These are phyloP conservation scores for Pichia cabralensis DNA, from an alignment of 805 yeast genomes.

Conservation along the genomic window DNA sequence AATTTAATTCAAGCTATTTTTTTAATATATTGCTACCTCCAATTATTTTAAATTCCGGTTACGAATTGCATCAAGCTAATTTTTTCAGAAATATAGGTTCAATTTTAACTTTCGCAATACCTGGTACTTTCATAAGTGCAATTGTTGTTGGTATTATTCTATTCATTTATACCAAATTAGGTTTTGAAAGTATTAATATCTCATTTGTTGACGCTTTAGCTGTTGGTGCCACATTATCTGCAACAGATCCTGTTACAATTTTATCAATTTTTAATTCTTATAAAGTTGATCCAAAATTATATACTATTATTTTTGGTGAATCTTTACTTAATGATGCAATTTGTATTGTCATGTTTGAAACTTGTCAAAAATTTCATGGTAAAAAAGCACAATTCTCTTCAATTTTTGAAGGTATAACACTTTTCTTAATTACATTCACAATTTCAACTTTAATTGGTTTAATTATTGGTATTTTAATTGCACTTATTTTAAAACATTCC, in stretches of 20 bases:
- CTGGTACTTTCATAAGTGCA: constrained; percentile 91
- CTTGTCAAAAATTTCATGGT: constrained; percentile 94
- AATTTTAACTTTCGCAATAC: constrained; percentile 88
- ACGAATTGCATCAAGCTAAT: constrained; percentile 91
- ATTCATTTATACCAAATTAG: constrained; percentile 84
- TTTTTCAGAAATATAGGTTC: constrained; percentile 89
- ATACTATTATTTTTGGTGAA: constrained; percentile 96
- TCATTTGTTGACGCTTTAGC: constrained; percentile 97
- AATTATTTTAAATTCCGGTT: constrained; percentile 90
- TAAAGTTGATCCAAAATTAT: constrained; percentile 94
- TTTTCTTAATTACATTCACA: constrained; percentile 88
- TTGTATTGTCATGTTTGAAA: constrained; percentile 97
- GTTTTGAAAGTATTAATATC: constrained; percentile 77
- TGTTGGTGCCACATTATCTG: constrained; percentile 95
- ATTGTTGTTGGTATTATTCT: constrained; percentile 82
- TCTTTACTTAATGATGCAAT: constrained; percentile 93
- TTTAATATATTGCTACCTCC: constrained; percentile 94
- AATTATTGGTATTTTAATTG: constrained; percentile 78
- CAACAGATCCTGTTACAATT: constrained; percentile 98
- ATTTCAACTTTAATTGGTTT: constrained; percentile 86
- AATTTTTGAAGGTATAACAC: constrained; percentile 88
- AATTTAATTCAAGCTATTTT: constrained; percentile 88
- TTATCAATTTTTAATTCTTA: constrained; percentile 93
- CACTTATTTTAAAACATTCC: constrained; percentile 82
- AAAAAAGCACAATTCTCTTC: constrained; percentile 63